Evolutionary conservation across 148 eudicot species (phyloP).

Genomic region (Cornus florida): DNA sequence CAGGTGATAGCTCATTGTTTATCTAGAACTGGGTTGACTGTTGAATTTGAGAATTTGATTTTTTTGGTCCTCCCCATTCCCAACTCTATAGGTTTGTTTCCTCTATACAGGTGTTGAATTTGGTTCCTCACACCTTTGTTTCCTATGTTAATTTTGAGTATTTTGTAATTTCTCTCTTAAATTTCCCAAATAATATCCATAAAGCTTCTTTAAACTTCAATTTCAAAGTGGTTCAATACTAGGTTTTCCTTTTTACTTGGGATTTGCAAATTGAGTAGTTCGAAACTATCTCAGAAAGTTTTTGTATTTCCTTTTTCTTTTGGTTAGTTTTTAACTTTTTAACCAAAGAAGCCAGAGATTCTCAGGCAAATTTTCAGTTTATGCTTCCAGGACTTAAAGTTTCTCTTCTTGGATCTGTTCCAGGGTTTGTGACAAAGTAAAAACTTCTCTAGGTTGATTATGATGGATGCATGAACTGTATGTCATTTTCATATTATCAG

Average conservation of each 20-base stretch:
- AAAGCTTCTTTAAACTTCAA: neutral
- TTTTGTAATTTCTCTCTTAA: neutral
- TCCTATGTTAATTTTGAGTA: neutral
- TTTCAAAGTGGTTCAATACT: neutral
- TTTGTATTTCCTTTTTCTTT: neutral
- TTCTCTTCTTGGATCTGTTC: slow-evolving; percentile 11
- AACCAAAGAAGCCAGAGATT: neutral
- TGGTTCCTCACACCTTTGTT: neutral
- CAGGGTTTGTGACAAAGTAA: neutral
- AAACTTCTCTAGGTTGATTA: neutral
- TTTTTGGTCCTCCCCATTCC: neutral
- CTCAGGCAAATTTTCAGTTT: too few species aligned
- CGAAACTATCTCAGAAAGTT: neutral
- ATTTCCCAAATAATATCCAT: neutral
- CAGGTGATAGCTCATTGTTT: neutral
- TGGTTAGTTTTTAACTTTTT: neutral
- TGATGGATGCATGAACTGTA: neutral
- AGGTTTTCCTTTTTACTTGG: slow-evolving; percentile 8
- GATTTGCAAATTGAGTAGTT: slow-evolving; percentile 9
- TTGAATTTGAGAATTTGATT: neutral
- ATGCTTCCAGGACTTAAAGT: neutral
- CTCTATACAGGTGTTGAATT: too few species aligned
- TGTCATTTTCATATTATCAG: neutral
- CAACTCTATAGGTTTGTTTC: neutral
- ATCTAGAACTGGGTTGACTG: neutral